Conservation (phyloP, 2,329 filamentous ascomycete genomes). For the Furcasterigmium furcatum region DNA sequence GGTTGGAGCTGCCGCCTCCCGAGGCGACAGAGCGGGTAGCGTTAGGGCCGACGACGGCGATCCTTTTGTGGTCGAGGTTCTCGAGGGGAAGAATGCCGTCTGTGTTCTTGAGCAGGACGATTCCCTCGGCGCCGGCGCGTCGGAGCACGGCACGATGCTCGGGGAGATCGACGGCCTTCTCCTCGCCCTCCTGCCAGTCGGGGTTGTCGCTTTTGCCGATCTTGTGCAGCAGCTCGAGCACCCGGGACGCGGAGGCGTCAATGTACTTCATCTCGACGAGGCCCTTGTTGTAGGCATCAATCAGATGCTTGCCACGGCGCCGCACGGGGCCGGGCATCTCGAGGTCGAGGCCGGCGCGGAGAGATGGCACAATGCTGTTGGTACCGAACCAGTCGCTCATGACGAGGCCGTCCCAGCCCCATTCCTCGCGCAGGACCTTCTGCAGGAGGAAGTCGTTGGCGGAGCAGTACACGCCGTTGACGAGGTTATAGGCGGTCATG, state of each 20-base stretch:
- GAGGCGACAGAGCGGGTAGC: constrained; percentile 31
- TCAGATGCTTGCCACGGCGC: background rate
- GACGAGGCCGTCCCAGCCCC: constrained; percentile 51
- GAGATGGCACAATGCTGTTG: constrained; percentile 20
- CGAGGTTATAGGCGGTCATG: constrained; percentile 52
- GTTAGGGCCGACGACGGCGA: constrained; percentile 53
- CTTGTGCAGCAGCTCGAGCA: constrained; percentile 24
- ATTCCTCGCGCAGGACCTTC: constrained; percentile 47
- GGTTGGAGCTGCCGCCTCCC: constrained; percentile 27
- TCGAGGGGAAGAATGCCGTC: constrained; percentile 50
- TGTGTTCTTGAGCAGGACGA: constrained; percentile 65
- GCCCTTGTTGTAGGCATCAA: background rate
- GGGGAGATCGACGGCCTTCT: background rate
- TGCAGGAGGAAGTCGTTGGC: constrained; percentile 35
- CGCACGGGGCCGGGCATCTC: constrained; percentile 29
- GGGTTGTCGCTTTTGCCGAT: constrained; percentile 9
- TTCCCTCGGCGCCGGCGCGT: constrained; percentile 13
- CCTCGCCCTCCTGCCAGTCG: background rate
- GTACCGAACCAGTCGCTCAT: constrained; percentile 53
- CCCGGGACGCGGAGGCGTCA: constrained; percentile 6
- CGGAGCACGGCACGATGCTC: background rate
- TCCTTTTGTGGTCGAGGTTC: constrained; percentile 4
- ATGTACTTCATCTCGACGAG: constrained; percentile 1
- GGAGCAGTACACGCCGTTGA: constrained; percentile 23
- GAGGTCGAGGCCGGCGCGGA: constrained; percentile 17